Evolutionary conservation across 306 rosid species (phyloP), one percentile per base, ranked within the genome.

Genomic region (Rubus parviflorus): DNA sequence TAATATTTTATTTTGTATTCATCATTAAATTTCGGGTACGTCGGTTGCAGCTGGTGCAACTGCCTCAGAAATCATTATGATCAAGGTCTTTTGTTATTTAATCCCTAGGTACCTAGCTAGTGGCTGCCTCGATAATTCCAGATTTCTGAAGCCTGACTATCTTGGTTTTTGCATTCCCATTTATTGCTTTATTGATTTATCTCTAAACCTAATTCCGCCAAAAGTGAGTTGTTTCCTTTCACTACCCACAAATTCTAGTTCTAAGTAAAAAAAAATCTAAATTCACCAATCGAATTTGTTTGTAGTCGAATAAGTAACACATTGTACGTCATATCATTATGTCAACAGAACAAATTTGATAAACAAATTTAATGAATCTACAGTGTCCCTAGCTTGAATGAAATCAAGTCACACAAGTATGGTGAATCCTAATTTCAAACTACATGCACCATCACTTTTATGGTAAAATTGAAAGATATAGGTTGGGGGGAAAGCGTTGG

Each of bases 11-110:
- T 20, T 46, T 40, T 20, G 17, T 40, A 8, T 43, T 61, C 6
- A 65, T 52, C 62, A 65, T 75, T 68, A 43, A 75, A 54, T 17
- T 69, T 75, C 35, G 40, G 85, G 83, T 81, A 65, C 80, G 81
- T 75, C 78, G 62, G 83, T 54, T 77, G 75, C 35, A 67, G 35
- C 73, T 68, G 76, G 63, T 72, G 86, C 85, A 83, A 86, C 83
- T 83, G 82, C 81, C 47, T 68, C 79, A 17, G 68, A 64, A 20
- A 75, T 62, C 20, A 58, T 58, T 3, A 61, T 61, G 47, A 64
- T 72, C 77, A 25, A 53, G 73, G 68, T 72, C 73, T 73, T 48
- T 43, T 54, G 38, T 79, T 76, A 42, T 74, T 63, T 61, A 75
- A 70, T 68, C 64, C 80, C 73, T 1, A 68, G 30, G 79, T 20